Conservation (phyloP, 805 yeast genomes). For the Ogataea populi-albae region DNA sequence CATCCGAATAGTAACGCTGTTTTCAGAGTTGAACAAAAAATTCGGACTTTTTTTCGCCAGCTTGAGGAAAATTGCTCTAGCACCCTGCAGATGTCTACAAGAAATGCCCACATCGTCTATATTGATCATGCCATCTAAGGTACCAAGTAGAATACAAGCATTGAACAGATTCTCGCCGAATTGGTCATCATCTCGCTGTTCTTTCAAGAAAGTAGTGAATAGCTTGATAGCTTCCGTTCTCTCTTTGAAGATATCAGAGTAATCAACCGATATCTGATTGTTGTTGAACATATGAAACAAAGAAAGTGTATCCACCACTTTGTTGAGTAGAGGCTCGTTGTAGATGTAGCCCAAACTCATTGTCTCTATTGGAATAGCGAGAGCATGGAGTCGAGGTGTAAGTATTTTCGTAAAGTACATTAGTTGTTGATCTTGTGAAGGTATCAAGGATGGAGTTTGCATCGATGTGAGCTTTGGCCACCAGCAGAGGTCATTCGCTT, state of each 20-base stretch:
- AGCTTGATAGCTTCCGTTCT: constrained; percentile 17
- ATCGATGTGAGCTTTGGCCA: neutral
- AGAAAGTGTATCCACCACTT: constrained; percentile 21
- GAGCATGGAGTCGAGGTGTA: constrained; percentile 26
- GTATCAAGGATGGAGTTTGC: constrained; percentile 4
- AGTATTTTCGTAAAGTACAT: constrained; percentile 24
- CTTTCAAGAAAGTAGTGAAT: constrained; percentile 10
- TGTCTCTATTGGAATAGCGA: constrained; percentile 14
- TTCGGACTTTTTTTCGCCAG: constrained; percentile 11
- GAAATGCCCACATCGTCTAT: constrained; percentile 15
- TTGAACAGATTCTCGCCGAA: constrained; percentile 15
- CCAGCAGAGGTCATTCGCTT: no score
- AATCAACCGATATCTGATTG: constrained; percentile 5
- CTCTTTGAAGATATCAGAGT: constrained; percentile 7
- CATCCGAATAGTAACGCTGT: constrained; percentile 17
- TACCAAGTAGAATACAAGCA: constrained; percentile 24
- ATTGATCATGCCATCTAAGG: constrained; percentile 27
- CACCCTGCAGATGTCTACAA: constrained; percentile 24
- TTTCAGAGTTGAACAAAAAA: constrained; percentile 9
- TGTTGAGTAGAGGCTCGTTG: constrained; percentile 17
- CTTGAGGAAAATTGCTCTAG: constrained; percentile 22
- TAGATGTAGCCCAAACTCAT: constrained; percentile 3
- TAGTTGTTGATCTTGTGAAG: constrained; percentile 11
- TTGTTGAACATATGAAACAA: constrained; percentile 22
- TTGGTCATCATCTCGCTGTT: constrained; percentile 1